These are phyloP conservation scores for Cystobasidium onofrii DNA, from an alignment of 768 basidiomycete species.

Conservation along the genomic window DNA sequence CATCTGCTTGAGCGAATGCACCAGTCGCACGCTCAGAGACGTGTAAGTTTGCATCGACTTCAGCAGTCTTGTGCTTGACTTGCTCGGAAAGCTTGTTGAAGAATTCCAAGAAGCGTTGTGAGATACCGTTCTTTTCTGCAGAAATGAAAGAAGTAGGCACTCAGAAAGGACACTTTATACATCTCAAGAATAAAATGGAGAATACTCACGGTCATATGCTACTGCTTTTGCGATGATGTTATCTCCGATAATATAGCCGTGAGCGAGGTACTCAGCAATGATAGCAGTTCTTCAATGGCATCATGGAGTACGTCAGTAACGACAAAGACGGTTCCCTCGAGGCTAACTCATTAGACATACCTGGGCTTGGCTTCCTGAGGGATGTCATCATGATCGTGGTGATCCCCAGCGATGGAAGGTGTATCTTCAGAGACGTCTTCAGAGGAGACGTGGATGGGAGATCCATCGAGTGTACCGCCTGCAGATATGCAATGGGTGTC, in stretches of 20 bases:
- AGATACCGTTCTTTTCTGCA: constrained; percentile 65
- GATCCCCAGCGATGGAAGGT: constrained; percentile 26
- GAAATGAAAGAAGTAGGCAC: background rate
- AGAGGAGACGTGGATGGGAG: constrained; percentile 54
- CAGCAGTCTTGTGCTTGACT: constrained; percentile 17
- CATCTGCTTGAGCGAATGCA: constrained; percentile 21
- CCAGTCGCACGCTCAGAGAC: constrained; percentile 6
- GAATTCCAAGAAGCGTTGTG: constrained; percentile 70
- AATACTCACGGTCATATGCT: constrained; percentile 47
- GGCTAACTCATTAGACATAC: background rate
- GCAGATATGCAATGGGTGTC: constrained; percentile 41
- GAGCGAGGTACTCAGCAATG: constrained; percentile 86
- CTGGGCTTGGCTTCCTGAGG: constrained; percentile 62
- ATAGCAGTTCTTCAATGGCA: constrained; percentile 49
- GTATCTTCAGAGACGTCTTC: constrained; percentile 44
- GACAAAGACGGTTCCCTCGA: too few relatives aligned
- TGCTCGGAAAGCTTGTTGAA: constrained; percentile 61
- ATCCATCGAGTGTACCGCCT: constrained; percentile 70
- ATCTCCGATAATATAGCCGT: constrained; percentile 76
- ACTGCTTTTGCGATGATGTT: constrained; percentile 57
- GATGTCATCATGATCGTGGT: constrained; percentile 36
- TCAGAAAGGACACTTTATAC: too few relatives aligned
- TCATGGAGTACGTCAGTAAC: too few relatives aligned
- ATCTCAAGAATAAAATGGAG: background rate
- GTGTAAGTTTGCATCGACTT: constrained; percentile 24